phyloP scores from a whole-genome alignment of 805 yeast genomes.

The Yamadazyma ubonensis region DNA sequence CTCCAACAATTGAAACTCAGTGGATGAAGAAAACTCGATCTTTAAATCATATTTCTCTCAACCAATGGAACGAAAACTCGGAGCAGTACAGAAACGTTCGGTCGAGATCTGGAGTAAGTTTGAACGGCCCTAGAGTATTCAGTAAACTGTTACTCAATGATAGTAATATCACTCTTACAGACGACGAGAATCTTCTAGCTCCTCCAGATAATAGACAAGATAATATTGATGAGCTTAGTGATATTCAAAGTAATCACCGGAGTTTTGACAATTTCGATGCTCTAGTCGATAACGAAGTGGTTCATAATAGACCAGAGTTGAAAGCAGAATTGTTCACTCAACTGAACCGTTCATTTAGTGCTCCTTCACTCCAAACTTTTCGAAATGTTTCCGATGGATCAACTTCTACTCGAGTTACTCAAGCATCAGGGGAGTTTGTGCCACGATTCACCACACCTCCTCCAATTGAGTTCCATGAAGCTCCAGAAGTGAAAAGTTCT shows the following conservation, averaged over 20 bases:
- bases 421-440: not conserved
- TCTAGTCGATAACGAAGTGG: conserved; percentile 3
- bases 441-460: conserved; percentile 11
- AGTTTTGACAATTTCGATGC: conserved; percentile 4
- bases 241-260: conserved; percentile 16
- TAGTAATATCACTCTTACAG: conserved; percentile 10
- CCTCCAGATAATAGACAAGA: conserved; percentile 17
- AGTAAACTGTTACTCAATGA: conserved; percentile 18
- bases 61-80: conserved; percentile 32
- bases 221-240: conserved; percentile 30
- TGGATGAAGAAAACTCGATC: conserved; percentile 15
- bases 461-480: conserved; percentile 5
- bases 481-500: conserved; percentile 20
- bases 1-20: conserved; percentile 8
- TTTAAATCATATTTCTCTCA: conserved; percentile 24
- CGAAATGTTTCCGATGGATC: conserved; percentile 21
- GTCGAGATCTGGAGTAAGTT: conserved; percentile 23
- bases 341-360: conserved; percentile 33
- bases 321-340: conserved; percentile 15
- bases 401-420: not conserved
- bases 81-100: conserved; percentile 24
- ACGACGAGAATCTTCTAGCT: conserved; percentile 10
- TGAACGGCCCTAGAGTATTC: conserved; percentile 19
- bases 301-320: conserved; percentile 3
- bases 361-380: conserved; percentile 43